Base-by-base conservation (phyloP, 2,329 filamentous ascomycete species). In the Fusarium concolor region DNA sequence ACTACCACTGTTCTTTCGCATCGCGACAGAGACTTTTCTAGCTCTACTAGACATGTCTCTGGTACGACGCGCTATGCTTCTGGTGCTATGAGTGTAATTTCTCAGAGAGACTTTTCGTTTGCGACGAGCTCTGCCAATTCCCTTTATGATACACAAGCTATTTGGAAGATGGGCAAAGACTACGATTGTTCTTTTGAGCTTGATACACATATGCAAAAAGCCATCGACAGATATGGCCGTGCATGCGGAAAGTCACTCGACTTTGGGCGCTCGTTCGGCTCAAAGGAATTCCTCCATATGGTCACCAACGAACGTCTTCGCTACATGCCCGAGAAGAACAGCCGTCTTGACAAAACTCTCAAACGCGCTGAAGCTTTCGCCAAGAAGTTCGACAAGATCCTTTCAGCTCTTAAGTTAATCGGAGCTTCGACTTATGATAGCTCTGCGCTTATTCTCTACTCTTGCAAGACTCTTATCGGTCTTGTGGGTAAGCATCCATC, bases 381-480 rank as follows among this genome's bases (percentile, higher is more conserved):
- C 0, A 37, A 42, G 9, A 56, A 37, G 22, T 56, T 56, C 6
- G 54, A 53, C 54, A 56, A 56, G 37, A 42, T 56, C 15, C 11
- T 52, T 8, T n/a, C 29, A 1, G 54, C 46, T 10, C 9, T 56
- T 5, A 56, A 56, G 28, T 5, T 56, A 20, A 56, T 56, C 2
- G 54, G 33, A 35, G 1, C 31, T 7, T 53, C 46, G 2, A 56
- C 54, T 0, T 53, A 53, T 10, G 54, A 53, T 14, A 56, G 29
- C 46, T 43, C 54, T 10, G 29, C 54, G 1, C 54, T 56, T 4
- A 28, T 56, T 29, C 29, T 53, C 3, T 56, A 29, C 3, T 56
- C 54, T 1, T 56, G 54, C 1, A 56, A 56, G 37, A 29, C 10
- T 0, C n/a, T 56, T 5, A n/a, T 56, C 5, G 10, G 37, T 2